Conservation (phyloP, 352 stramenopile species). For the Pythium aristosporum region DNA sequence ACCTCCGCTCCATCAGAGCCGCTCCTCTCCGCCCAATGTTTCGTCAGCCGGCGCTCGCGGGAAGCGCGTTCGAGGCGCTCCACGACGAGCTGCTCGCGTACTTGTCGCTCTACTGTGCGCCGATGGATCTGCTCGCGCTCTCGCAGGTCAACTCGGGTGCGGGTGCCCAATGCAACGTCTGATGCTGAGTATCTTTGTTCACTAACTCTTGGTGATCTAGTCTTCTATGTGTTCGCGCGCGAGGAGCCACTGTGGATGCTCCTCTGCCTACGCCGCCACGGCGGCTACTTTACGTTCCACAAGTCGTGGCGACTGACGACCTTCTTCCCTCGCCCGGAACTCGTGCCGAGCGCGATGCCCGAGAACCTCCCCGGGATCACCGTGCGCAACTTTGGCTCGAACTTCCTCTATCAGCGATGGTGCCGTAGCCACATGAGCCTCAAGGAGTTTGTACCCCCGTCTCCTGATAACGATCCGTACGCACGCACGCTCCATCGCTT, state of each 20-base stretch:
- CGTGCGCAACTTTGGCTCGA: slow-evolving; percentile 56
- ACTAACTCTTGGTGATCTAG: slow-evolving; percentile 22
- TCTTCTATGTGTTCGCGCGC: slow-evolving; percentile 78
- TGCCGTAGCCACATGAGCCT: slow-evolving; percentile 79
- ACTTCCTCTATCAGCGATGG: slow-evolving; percentile 88
- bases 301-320: slow-evolving; percentile 76
- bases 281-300: slow-evolving; percentile 64
- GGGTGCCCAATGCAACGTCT: neutral
- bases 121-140: slow-evolving; percentile 57
- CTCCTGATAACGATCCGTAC: slow-evolving; percentile 41
- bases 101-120: slow-evolving; percentile 67
- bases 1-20: no score
- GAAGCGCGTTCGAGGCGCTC: slow-evolving; percentile 57
- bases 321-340: slow-evolving; percentile 58
- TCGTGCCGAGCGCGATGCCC: slow-evolving; percentile 22
- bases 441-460: slow-evolving; percentile 46
- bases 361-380: slow-evolving; percentile 28
- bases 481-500: slow-evolving; percentile 56
- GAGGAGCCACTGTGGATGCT: slow-evolving; percentile 85
- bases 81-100: slow-evolving; percentile 82
- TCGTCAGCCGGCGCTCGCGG: slow-evolving; percentile 51
- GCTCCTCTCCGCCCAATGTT: slow-evolving; percentile 35
- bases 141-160: slow-evolving; percentile 73
- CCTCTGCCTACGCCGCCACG: slow-evolving; percentile 69
- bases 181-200: neutral